These are phyloP conservation scores for Botrytis byssoidea DNA, from an alignment of 2,329 filamentous ascomycete genomes.

Conservation along the genomic window DNA sequence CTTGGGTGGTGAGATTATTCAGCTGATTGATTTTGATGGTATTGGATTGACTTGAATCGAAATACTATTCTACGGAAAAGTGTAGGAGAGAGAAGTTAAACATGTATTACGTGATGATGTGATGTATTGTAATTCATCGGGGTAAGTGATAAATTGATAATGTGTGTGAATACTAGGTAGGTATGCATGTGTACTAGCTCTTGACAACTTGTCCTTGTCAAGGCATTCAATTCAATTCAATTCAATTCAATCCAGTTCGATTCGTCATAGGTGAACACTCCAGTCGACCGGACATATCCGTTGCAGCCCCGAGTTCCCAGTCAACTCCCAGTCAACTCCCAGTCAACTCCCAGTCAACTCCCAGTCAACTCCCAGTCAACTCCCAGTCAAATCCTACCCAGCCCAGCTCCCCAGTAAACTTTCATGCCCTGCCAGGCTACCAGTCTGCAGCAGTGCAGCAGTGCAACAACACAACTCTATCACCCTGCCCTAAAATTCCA, in stretches of 20 bases:
- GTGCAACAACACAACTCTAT: too few relatives aligned
- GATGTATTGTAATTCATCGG: neutral
- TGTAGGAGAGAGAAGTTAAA: neutral
- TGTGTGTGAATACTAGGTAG: too few relatives aligned
- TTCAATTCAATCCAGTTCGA: too few relatives aligned
- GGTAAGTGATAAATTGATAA: too few relatives aligned
- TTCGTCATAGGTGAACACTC: too few relatives aligned
- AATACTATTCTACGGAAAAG: neutral
- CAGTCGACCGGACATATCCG: neutral
- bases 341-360: neutral
- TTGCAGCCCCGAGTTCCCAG: neutral
- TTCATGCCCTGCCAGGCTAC: neutral
- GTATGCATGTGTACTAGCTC: too few relatives aligned
- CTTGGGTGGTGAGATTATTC: neutral
- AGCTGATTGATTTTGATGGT: neutral
- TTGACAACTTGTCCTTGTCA: too few relatives aligned
- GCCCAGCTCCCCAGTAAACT: too few relatives aligned
- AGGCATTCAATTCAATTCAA: too few relatives aligned
- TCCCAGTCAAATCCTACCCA: too few relatives aligned
- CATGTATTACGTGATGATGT: neutral
- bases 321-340: neutral
- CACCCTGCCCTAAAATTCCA: neutral
- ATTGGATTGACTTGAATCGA: neutral
- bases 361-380: neutral
- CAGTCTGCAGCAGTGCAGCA: too few relatives aligned